Evolutionary conservation across 768 basidiomycete genomes (phyloP).

Genomic region (Rhizopogon roseolus): DNA sequence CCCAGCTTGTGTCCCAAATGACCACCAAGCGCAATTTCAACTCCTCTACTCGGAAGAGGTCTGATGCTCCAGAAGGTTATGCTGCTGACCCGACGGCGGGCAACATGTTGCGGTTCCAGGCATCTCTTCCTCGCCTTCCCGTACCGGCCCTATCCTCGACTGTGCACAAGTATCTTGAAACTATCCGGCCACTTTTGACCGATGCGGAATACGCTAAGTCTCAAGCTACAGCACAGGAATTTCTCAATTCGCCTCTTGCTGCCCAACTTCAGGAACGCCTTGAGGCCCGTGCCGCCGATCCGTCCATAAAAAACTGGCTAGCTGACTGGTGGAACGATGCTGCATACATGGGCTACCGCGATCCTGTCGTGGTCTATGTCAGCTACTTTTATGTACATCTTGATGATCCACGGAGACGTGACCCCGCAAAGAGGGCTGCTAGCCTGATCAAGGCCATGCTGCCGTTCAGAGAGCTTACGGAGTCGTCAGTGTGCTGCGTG

Average conservation of each 20-base stretch:
- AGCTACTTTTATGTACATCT: slow-evolving; percentile 94
- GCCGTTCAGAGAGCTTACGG: slow-evolving; percentile 78
- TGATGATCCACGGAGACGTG: slow-evolving; percentile 49
- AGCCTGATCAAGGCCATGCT: slow-evolving; percentile 80
- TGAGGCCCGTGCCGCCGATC: slow-evolving; percentile 63
- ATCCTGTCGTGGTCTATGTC: slow-evolving; percentile 87
- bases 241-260: slow-evolving; percentile 65
- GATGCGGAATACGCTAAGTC: slow-evolving; percentile 58
- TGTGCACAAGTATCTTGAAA: slow-evolving; percentile 82
- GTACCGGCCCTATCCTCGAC: slow-evolving; percentile 84
- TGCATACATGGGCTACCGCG: slow-evolving; percentile 85
- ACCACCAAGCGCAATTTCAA: slow-evolving; percentile 26
- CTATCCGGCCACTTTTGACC: slow-evolving; percentile 73
- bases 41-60: slow-evolving; percentile 22
- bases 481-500: slow-evolving; percentile 49
- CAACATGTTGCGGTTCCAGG: slow-evolving; percentile 71
- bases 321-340: slow-evolving; percentile 97
- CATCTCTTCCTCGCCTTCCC: slow-evolving; percentile 71
- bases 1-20: slow-evolving; percentile 18
- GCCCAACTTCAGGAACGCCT: slow-evolving; percentile 75
- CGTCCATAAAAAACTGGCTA: slow-evolving; percentile 74
- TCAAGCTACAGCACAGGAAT: slow-evolving; percentile 53
- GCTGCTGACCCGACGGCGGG: slow-evolving; percentile 50
- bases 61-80: slow-evolving; percentile 41
- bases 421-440: slow-evolving; percentile 72